Evolutionary conservation across 768 basidiomycete genomes (phyloP).

Genomic region (Pisolithus marmoratus): DNA sequence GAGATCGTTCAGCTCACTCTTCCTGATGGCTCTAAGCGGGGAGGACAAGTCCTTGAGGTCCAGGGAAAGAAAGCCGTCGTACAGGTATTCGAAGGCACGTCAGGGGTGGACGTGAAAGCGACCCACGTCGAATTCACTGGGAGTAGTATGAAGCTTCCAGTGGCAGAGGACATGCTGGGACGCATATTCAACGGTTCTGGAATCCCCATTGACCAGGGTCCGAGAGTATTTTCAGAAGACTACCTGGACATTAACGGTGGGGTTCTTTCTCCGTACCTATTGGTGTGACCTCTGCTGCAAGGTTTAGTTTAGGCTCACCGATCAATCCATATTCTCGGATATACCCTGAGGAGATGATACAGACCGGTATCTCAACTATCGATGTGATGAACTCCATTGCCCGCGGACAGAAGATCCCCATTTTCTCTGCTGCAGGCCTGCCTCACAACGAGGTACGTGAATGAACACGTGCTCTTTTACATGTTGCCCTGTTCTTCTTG

Average conservation of each 20-base stretch:
- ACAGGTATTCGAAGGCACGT: constrained; percentile 97
- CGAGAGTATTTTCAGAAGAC: constrained; percentile 98
- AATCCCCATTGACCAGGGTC: constrained; percentile 96
- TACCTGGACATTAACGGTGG: constrained; percentile 98
- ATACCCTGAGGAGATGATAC: constrained; percentile 99
- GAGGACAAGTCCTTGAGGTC: constrained; percentile 97
- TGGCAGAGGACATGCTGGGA: constrained; percentile 98
- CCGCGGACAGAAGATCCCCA: constrained; percentile 99
- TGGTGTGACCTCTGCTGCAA: constrained; percentile 8
- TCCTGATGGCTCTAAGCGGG: constrained; percentile 91
- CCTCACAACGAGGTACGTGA: constrained; percentile 89
- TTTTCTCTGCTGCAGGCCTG: constrained; percentile 97
- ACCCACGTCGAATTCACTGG: constrained; percentile 99
- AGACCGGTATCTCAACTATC: constrained; percentile 98
- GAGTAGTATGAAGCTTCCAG: constrained; percentile 97
- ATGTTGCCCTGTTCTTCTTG: constrained; percentile 16
- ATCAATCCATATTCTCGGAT: constrained; percentile 98
- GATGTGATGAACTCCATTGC: constrained; percentile 99
- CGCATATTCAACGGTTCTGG: constrained; percentile 99
- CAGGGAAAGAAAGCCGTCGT: constrained; percentile 99
- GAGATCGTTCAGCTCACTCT: constrained; percentile 95
- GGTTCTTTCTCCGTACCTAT: constrained; percentile 20
- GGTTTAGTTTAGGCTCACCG: constrained; percentile 67
- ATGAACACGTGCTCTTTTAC: constrained; percentile 13
- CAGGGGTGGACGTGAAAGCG: constrained; percentile 94